A percentile compares a stretch with the other conserved stretches of the same genome.
phyloP scores from a whole-genome alignment of 345 rosid genomes.

The Theobroma cacao region DNA sequence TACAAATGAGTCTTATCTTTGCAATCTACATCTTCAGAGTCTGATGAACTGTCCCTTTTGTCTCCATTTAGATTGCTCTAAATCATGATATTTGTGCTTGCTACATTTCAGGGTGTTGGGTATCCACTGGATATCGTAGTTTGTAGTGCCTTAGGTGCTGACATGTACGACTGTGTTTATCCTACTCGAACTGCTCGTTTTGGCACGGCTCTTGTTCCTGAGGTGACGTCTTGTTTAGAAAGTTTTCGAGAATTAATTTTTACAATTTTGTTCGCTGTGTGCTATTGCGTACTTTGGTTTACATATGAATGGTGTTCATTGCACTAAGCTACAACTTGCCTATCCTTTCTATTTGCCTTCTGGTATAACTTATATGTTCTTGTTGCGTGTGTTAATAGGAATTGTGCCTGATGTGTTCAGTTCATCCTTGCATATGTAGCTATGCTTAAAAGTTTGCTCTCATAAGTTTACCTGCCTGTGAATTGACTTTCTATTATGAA shows the following conservation, averaged over 20 bases:
- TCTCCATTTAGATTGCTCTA: slow-evolving; percentile 1
- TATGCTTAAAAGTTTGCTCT: background rate
- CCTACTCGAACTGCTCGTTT: slow-evolving; percentile 88
- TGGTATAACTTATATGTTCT: background rate
- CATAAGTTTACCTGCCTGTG: background rate
- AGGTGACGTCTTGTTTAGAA: slow-evolving; percentile 44
- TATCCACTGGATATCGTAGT: slow-evolving; percentile 81
- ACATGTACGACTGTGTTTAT: slow-evolving; percentile 80
- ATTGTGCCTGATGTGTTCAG: background rate
- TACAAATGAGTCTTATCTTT: slow-evolving; percentile 19
- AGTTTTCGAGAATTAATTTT: background rate
- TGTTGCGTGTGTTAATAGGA: background rate
- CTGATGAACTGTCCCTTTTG: background rate
- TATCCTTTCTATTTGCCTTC: slow-evolving; percentile 2
- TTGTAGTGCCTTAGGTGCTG: slow-evolving; percentile 87
- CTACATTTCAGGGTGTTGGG: slow-evolving; percentile 66
- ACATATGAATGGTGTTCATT: background rate
- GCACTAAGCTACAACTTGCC: background rate
- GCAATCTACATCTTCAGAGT: background rate
- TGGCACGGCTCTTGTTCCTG: slow-evolving; percentile 76
- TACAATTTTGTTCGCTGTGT: background rate
- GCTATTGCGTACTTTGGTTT: background rate
- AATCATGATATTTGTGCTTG: background rate
- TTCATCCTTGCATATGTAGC: background rate
- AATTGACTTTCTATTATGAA: background rate